phyloP scores from a whole-genome alignment of 2,329 filamentous ascomycete species.

The Microsporum ferrugineum region DNA sequence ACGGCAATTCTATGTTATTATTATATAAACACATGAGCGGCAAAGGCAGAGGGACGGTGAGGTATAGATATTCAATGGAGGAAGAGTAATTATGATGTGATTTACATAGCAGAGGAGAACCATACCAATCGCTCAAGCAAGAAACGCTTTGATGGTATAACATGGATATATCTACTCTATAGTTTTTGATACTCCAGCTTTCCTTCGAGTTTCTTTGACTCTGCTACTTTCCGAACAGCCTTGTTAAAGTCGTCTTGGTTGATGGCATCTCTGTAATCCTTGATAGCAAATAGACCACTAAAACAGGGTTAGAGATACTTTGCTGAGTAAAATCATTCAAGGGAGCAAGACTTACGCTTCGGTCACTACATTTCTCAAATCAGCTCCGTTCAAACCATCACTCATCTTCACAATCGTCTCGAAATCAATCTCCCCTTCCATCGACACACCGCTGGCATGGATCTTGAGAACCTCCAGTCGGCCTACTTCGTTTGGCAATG shows the following conservation, averaged over 20 bases:
- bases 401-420: constrained; percentile 99
- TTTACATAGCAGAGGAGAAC: background rate
- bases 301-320: constrained; percentile 2
- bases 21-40: background rate
- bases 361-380: constrained; percentile 93
- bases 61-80: background rate
- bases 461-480: constrained; percentile 97
- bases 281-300: constrained; percentile 92
- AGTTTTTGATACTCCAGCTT: constrained; percentile 97
- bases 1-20: background rate
- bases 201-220: constrained; percentile 96
- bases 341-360: constrained; percentile 63
- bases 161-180: constrained; percentile 35
- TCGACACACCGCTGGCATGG: constrained; percentile 71
- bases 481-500: constrained; percentile 91
- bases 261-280: constrained; percentile 90
- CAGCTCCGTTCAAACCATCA: constrained; percentile 91
- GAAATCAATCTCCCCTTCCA: constrained; percentile 93
- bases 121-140: background rate
- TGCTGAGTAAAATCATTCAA: background rate
- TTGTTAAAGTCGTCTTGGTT: constrained; percentile 99
- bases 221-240: constrained; percentile 91
- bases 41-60: background rate
- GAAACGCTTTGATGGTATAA: constrained; percentile 2
- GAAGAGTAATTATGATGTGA: background rate